phyloP scores from a whole-genome alignment of 352 stramenopile species.

The Elongisporangium anandrum region DNA sequence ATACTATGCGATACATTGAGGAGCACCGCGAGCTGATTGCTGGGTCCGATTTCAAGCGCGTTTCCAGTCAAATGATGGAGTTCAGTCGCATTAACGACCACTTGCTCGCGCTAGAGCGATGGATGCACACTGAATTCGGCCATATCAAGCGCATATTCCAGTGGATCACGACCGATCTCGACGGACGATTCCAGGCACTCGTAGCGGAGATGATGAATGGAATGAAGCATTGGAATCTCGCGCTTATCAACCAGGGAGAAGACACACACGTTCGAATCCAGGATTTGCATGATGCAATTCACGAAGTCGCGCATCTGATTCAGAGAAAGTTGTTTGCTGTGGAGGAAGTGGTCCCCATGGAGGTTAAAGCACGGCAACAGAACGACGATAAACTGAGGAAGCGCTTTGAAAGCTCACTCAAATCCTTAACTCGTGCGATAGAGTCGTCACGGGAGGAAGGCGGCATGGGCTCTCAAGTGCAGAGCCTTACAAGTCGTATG shows the following conservation, averaged over 20 bases:
- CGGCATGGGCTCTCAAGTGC: not conserved
- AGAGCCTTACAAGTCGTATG: conserved; percentile 5
- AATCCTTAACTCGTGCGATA: conserved; percentile 24
- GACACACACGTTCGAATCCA: conserved; percentile 16
- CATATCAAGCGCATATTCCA: conserved; percentile 54
- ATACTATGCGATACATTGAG: conserved; percentile 44
- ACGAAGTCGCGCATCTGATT: conserved; percentile 25
- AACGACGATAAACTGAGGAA: conserved; percentile 45
- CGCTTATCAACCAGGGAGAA: conserved; percentile 33
- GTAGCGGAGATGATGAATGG: conserved; percentile 24
- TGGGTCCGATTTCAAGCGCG: conserved; percentile 41
- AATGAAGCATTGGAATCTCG: conserved; percentile 21
- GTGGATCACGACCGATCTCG: conserved; percentile 24
- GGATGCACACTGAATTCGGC: conserved; percentile 42
- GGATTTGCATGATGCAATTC: conserved; percentile 24
- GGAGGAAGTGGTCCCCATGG: conserved; percentile 58
- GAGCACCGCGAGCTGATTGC: conserved; percentile 42
- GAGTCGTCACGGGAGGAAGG: conserved; percentile 24
- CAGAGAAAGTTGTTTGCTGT: conserved; percentile 46
- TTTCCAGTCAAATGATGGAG: conserved; percentile 45
- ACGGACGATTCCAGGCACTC: conserved; percentile 32
- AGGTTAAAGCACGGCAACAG: conserved; percentile 57
- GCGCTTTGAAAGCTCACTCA: conserved; percentile 39
- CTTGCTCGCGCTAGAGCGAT: conserved; percentile 48
- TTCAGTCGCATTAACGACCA: conserved; percentile 57